Base-by-base conservation (phyloP, 2,329 filamentous ascomycete genomes). In the Pseudocercospora eumusae region DNA sequence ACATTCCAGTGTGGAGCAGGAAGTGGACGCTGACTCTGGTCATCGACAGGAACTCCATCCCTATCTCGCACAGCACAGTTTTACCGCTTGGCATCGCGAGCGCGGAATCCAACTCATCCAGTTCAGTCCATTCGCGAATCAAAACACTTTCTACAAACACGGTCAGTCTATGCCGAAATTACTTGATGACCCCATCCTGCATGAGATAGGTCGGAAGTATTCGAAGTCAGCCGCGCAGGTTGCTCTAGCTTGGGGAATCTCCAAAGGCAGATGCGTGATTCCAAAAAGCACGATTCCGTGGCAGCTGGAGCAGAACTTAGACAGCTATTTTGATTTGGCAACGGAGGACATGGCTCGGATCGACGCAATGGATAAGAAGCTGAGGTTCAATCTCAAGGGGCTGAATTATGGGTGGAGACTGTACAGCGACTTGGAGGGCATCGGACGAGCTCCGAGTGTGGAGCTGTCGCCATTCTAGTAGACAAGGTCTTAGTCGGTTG, bases 31-130 rank as follows among this genome's bases (percentile, higher is more conserved):
- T 36, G 33, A 36, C 33, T n/a, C 4, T 36, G 15, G 1, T 4
- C 13, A 13, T 15, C 4, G 31, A 36, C 13, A 36, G 33, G 88
- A 90, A 77, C 89, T 89, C 79, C 86, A 89, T 79, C 88, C 88
- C 11, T 82, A 82, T 6, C 83, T 89, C 11, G 87, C 87, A 1
- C 88, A 92, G 77, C 83, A 89, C 69, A 86, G 90, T 63, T 85
- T 92, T 63, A 84, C 89, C 61, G 84, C 88, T 65, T 82, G 86
- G 68, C 90, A 87, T 81, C 83, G 83, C 61, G 77, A 81, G 61
- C 87, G 88, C 76, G 84, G 84, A 60, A 90, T 92, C 63, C 84
- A 89, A 72, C 78, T 91, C 71, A 87, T 90, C 66, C 88, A 89
- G 11, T 92, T 91, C 80, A 79, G 77, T 61, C 80, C 80, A 10